Evolutionary conservation across 495 filamentous ascomycete species (phyloP), one percentile per base, ranked within the genome.

Genomic region (Talaromyces trachyspermus): DNA sequence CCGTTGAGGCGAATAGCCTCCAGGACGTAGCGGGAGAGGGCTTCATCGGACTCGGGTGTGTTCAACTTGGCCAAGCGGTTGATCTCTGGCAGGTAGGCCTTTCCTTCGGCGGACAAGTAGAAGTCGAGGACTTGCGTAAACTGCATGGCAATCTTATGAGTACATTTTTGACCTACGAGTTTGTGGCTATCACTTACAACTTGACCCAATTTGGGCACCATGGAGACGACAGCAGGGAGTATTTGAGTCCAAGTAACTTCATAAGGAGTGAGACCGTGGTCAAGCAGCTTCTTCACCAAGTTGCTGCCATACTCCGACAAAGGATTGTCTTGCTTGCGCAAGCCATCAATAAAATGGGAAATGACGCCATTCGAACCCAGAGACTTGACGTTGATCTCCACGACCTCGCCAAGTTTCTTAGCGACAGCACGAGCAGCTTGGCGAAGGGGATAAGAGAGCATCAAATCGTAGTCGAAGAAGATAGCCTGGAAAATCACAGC

Each of bases 41-140:
- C 59, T 24, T 76, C 67, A 43, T 80, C 75, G 1, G 72, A 66
- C 46, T 72, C 75, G 8, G 57, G 42, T 10, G 60, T 68, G 20
- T 75, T 61, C 22, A 58, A 42, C 47, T 76, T 71, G 52, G 72
- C 76, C 19, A 83, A 65, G 7, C 62, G 63, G 57, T 79, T 70
- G 54, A 89, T 74, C 24, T 77, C 76, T 2, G 76, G 66, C 5
- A 82, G 60, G 52, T 88, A 71, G 19, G 63, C 40, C 30, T 71
- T 66, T 48, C 79, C 78, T 11, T 74, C 67, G 23, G 65, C 61
- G 0, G 73, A 75, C 22, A 89, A 68, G 67, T 88, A 94, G 69
- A 80, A 90, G 57, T 94, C 87, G 9, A 91, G 73, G 9, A 86
- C 74, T 63, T 88, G 83, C 7, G 85, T 81, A 53, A 92, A 84